Conservation (phyloP, 2,329 filamentous ascomycete species). For the Epichloe gansuensis region DNA sequence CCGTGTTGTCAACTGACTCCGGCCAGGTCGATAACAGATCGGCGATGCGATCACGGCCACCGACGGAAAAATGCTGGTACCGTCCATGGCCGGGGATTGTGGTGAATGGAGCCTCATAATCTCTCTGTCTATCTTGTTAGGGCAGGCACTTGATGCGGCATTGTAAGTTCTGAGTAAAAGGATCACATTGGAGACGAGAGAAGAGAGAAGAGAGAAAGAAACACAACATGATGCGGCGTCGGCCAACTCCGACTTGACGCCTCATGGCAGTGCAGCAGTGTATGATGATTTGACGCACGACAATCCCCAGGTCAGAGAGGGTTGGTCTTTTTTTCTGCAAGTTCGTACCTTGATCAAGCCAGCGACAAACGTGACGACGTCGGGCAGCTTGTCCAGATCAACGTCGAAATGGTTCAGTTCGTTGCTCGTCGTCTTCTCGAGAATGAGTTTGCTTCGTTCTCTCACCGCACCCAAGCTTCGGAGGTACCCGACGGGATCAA, state of each 20-base stretch:
- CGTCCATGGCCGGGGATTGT: slow-evolving; percentile 75
- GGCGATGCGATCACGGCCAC: slow-evolving; percentile 60
- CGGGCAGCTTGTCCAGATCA: slow-evolving; percentile 70
- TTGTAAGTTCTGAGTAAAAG: background rate
- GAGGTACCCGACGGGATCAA: slow-evolving; percentile 84
- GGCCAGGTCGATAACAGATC: slow-evolving; percentile 60
- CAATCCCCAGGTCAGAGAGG: background rate
- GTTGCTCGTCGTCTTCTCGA: slow-evolving; percentile 66
- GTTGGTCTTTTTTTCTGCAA: background rate
- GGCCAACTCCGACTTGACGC: background rate
- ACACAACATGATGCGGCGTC: background rate
- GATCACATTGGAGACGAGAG: background rate
- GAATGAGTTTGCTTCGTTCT: slow-evolving; percentile 61
- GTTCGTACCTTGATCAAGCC: slow-evolving; percentile 77
- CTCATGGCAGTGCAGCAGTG: background rate
- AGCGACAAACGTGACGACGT: slow-evolving; percentile 79
- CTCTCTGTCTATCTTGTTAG: slow-evolving; percentile 25
- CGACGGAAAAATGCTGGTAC: slow-evolving; percentile 77
- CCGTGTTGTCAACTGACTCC: slow-evolving; percentile 54
- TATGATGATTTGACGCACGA: background rate
- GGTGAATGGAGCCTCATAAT: slow-evolving; percentile 43
- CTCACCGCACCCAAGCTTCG: slow-evolving; percentile 81
- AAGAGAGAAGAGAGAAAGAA: no score
- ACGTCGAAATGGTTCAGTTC: slow-evolving; percentile 78
- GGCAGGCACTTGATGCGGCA: background rate